Evolutionary conservation across 1,284 basidiomycete genomes (phyloP), one percentile per base, ranked within the genome.

Genomic region (Violaceomyces palustris): DNA sequence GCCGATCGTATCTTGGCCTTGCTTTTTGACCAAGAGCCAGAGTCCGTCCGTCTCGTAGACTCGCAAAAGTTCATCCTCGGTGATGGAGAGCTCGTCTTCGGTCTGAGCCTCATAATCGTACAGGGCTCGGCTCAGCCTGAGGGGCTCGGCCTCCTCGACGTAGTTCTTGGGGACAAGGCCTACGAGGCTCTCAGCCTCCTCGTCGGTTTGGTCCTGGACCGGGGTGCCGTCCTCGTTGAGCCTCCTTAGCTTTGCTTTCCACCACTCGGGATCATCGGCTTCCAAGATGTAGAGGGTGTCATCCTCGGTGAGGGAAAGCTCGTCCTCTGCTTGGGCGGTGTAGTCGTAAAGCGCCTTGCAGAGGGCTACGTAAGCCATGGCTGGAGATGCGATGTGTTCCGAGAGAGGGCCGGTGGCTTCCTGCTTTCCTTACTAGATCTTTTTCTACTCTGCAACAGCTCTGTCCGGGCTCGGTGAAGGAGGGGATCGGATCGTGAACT

Each of bases 131-230:
- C 68, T 72, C 28, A 59, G 26, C 17, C 67, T 53, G 21, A 70
- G 35, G 33, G 69, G 70, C 41, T 67, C 66, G 11, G 62, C 55
- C 40, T 60, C 56, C 27, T 73, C 67, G 30, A 73, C 64, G 38
- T 73, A 73, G 52, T 72, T 73, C 36, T 67, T 67, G 1, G 70
- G 70, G 30, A 73, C 66, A 19, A 73, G 61, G 25, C 70, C 70
- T 11, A 61, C 53, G 24, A 45, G 45, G 34, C 40, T 53, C 3
- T 39, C 30, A 23, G 26, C 42, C 22, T 55, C 39, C 22, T 60
- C 56, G 30, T 49, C 58, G 2, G 49, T 27, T 11, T 48, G 40
- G 9, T 55, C 53, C 26, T 57, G 35, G 21, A 59, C 50, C 23
- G 50, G 49, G 0, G 45, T 41, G 22, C 60, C 61, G 25, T 58